phyloP scores from a whole-genome alignment of 2,329 filamentous ascomycete species.

The Neurospora sp. region DNA sequence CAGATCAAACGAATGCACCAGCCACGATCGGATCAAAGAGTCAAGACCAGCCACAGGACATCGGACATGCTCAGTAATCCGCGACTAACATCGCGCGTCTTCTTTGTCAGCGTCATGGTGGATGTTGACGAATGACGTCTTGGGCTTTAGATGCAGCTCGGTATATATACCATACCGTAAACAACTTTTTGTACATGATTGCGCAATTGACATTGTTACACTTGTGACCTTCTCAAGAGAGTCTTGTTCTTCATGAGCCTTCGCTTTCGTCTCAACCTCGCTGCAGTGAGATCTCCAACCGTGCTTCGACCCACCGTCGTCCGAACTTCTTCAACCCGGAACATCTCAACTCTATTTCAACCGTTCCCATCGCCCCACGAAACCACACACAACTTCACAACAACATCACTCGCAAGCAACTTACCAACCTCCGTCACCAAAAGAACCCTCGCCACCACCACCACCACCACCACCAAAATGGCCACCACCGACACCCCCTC shows the following conservation, averaged over 20 bases:
- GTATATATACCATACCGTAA: neutral
- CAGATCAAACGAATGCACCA: neutral
- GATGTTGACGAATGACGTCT: neutral
- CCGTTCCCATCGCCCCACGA: neutral
- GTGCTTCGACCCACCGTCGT: neutral
- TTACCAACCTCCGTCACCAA: neutral
- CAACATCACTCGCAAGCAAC: neutral
- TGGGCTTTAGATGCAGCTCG: neutral
- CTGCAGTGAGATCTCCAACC: neutral
- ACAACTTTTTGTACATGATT: neutral
- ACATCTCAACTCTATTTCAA: neutral
- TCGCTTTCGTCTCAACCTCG: neutral
- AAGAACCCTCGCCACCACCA: neutral
- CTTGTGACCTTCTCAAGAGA: neutral
- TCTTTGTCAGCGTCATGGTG: neutral
- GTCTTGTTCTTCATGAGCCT: neutral
- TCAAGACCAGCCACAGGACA: neutral
- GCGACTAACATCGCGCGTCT: neutral
- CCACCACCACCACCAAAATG: neutral
- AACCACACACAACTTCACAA: neutral
- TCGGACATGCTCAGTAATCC: neutral
- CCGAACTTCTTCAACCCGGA: neutral
- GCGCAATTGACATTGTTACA: neutral
- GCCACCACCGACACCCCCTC: slow-evolving; percentile 3
- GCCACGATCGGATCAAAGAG: neutral